phyloP scores from a whole-genome alignment of 805 yeast species.

The Yamadazyma kitorensis region DNA sequence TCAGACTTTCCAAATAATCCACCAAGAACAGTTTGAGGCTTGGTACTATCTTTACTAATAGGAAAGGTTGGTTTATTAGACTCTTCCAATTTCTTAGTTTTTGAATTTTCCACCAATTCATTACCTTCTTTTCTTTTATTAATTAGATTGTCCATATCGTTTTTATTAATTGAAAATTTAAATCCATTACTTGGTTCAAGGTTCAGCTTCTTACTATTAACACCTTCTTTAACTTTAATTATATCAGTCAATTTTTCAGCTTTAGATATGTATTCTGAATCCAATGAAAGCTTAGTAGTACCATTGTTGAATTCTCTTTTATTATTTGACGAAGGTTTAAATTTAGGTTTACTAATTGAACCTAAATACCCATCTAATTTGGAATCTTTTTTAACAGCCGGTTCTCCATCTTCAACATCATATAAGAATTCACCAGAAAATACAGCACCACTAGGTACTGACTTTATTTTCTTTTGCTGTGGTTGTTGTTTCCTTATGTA shows the following conservation, averaged over 20 bases:
- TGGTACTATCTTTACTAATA: too few species aligned
- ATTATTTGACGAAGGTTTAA: slow-evolving; percentile 12
- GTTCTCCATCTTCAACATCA: slow-evolving; percentile 21
- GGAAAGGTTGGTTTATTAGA: not conserved
- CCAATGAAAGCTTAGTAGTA: slow-evolving; percentile 19
- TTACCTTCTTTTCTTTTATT: slow-evolving; percentile 16
- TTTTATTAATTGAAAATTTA: slow-evolving; percentile 31
- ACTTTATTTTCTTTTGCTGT: slow-evolving; percentile 13
- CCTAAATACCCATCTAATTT: slow-evolving; percentile 36
- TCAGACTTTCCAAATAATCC: too few species aligned
- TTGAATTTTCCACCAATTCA: not conserved
- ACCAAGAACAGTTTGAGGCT: too few species aligned
- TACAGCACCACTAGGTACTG: slow-evolving; percentile 21
- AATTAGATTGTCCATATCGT: slow-evolving; percentile 23
- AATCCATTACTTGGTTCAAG: slow-evolving; percentile 37
- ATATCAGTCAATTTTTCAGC: slow-evolving; percentile 24
- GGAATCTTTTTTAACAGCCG: slow-evolving; percentile 4
- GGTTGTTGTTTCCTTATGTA: slow-evolving; percentile 15
- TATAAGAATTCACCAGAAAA: slow-evolving; percentile 38
- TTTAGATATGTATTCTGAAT: slow-evolving; percentile 23
- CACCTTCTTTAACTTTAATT: slow-evolving; percentile 28
- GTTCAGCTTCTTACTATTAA: slow-evolving; percentile 3
- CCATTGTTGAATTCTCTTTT: slow-evolving; percentile 9
- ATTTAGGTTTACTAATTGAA: slow-evolving; percentile 28
- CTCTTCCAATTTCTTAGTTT: not conserved